Base-by-base conservation (phyloP, 768 basidiomycete genomes). In the Melanogaster broomeanus region DNA sequence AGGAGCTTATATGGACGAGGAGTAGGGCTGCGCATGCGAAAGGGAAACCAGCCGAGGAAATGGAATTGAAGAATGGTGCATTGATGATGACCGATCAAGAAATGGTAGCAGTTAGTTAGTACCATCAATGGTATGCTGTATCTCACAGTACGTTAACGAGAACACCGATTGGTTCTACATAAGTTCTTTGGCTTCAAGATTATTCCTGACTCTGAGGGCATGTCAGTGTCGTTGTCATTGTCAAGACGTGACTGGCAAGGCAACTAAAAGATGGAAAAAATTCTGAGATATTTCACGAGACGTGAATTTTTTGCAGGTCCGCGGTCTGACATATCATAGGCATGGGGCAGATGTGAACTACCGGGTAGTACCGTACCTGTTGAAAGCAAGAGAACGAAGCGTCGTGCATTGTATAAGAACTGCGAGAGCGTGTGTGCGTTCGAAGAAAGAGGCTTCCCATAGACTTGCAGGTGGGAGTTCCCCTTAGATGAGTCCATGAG, bases 401-500 rank as follows among this genome's bases (percentile, higher is more conserved):
- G n/a, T 7, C 13, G 35, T n/a, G 6, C 18, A 8, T 37, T 37
- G 35, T 5, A 12, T n/a, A 19, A 37, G 35, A n/a, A n/a, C 11
- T 16, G 18, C 35, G 35, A n/a, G 15, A n/a, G 16, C 35, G 35
- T n/a, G 35, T 37, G 18, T 37, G n/a, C 6, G 21, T 31, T 18
- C 19, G n/a, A 27, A 47, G 19, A 19, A 31, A 22, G 9, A 18
- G 18, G 15, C 6, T 45, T 30, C 6, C 16, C 31, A 21, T 19
- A n/a, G 46, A 38, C 31, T 9, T 18, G 21, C 30, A 47, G 15
- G 16, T 34, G 22, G 6, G 27, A 19, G 25, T 45, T 45, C 31
- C 22, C n/a, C 18, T 21, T 28, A 27, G 43, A 45, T 31, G 22
- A 30, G 10, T 13, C 48, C 61, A 64, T 59, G 64, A 61, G 61